Percentiles rank a stretch among this genome's conserved stretches.
These are phyloP conservation scores for Anastatica hierochuntica DNA, from an alignment of 345 rosid species.

Conservation along the genomic window DNA sequence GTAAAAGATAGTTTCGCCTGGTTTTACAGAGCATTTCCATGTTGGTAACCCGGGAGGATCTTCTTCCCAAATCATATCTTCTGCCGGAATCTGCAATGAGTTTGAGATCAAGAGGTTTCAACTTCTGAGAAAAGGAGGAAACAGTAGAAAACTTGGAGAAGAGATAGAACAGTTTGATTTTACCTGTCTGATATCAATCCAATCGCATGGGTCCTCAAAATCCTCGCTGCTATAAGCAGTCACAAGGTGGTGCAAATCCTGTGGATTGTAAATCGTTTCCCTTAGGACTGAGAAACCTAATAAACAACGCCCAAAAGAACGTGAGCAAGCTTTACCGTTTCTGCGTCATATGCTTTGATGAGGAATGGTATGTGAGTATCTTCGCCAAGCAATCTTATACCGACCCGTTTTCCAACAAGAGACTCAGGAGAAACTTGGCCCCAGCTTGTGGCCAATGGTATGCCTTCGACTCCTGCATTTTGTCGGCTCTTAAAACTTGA, in stretches of 20 bases:
- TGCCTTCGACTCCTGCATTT: too few species aligned
- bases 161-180: constrained; percentile 1
- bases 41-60: constrained; percentile 33
- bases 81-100: constrained; percentile 45
- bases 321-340: too few species aligned
- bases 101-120: constrained; percentile 13
- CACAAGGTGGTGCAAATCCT: constrained; percentile 14
- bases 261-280: constrained; percentile 2
- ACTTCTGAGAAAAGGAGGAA: too few species aligned
- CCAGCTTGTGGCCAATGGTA: too few species aligned
- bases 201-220: neutral
- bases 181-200: constrained; percentile 27
- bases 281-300: too few species aligned
- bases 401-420: too few species aligned
- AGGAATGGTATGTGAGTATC: too few species aligned
- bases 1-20: constrained; percentile 15
- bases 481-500: too few species aligned
- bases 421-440: too few species aligned
- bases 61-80: constrained; percentile 50
- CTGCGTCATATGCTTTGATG: too few species aligned
- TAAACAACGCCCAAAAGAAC: too few species aligned
- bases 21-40: neutral
- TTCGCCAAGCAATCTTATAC: too few species aligned
- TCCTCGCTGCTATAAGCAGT: neutral
- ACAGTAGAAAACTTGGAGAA: neutral